Base-by-base conservation (phyloP, 2,329 filamentous ascomycete species). In the Cytospora piceicola region DNA sequence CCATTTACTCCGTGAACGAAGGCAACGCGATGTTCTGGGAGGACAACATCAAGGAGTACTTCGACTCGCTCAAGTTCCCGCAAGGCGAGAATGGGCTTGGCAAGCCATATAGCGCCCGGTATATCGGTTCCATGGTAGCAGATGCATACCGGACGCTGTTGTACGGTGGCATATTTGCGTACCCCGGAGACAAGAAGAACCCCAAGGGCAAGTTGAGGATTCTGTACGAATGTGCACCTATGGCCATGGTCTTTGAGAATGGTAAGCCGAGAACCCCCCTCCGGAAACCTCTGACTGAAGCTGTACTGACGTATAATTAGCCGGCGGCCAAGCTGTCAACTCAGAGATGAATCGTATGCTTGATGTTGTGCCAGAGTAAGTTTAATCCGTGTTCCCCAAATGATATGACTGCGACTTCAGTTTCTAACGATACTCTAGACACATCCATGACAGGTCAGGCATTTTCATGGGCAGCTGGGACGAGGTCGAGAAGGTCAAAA, bases 221-320 rank as follows among this genome's bases (percentile, higher is more conserved):
- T 71, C 78, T 99, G 73, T 99, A 99, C 80, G 95, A 99, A 83
- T 99, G 95, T 77, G 95, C 95, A 17, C 95, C 95, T 49, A 99
- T 99, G 95, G 95, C 95, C 29, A 91, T 98, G 90, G 87, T 99
- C 8, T 98, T 99, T 78, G 95, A 99, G 81, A 97, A 99, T 80
- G 95, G 92, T 94, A 79, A 80, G 89, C 82, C 24, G 1, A 11
- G 4, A 22, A 9, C 4, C 6, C 42, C 39, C 4, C 12, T 14
- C n/a, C n/a, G n/a, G 15, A 3, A 27, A 1, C 17, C 55, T 3
- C 46, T 11, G 6, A 30, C 4, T 4, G 20, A n/a, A 2, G 9
- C 27, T 22, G 3, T 12, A 29, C 49, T 67, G 42, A 67, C 65
- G 22, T 63, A 24, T 54, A 73, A 61, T 51, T 71, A 95, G 92